Base-by-base conservation (phyloP, 148 eudicot species). In the Rhododendron vialii region DNA sequence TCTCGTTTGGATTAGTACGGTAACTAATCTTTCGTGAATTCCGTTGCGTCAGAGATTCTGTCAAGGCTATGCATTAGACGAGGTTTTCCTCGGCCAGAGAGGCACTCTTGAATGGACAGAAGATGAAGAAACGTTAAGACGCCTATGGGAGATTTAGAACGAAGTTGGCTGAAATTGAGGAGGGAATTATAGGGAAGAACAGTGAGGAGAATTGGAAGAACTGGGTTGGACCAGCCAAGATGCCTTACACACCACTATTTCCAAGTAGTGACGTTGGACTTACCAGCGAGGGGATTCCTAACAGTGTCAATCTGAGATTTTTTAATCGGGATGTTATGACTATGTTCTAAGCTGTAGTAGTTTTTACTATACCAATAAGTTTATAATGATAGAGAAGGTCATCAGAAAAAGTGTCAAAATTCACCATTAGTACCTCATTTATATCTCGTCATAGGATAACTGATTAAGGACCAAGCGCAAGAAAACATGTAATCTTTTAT, bases 281-380 rank as follows among this genome's bases (percentile, higher is more conserved):
- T 28, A 95, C 98, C 17, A 98, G 98, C 65, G 92, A 87, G 84
- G 99, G 99, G 59, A 96, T 96, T 82, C 98, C 99, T n/a, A 96
- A 96, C 65, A 96, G 99, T 89, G 89, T 92, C 96, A 4, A 93
- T 94, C 63, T 95, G 87, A 91, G 20, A 28, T 22, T 51, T 47
- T 26, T 41, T 20, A 24, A 43, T 45, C 28, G 24, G 57, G 47
- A 65, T 65, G n/a, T 26, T 3, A 26, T 43, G n/a, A 14, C 33
- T 17, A 24, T 50, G 53, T 81, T 41, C 3, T 35, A 2, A 43
- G 67, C 78, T 43, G 26, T 15, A 11, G 22, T 30, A 48, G 22
- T 48, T 30, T 41, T 41, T 41, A 41, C 43, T 41, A 41, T 41
- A 41, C 43, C 28, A 38, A 57, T 24, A 82, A 82, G 50, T 41